Percentiles rank a stretch among this genome's conserved stretches.
Conservation (phyloP, 1,284 basidiomycete species). For the Cerioporus squamosus region DNA sequence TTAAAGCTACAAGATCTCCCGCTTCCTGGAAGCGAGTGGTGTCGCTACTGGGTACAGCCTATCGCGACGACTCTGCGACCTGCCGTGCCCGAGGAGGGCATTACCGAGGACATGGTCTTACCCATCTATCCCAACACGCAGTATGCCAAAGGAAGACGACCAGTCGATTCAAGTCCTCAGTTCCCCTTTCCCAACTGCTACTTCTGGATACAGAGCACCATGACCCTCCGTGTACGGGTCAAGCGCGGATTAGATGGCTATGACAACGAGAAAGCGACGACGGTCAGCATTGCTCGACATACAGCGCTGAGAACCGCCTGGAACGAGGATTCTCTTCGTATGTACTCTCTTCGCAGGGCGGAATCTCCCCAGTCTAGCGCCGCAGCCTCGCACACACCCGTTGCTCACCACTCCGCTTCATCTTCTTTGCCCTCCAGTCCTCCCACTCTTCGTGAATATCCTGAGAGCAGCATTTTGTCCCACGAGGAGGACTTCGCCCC, state of each 20-base stretch:
- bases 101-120: conserved; percentile 6
- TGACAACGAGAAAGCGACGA: neutral
- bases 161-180: neutral
- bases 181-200: conserved; percentile 10
- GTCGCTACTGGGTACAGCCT: neutral
- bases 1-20: conserved; percentile 1
- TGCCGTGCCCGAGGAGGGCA: neutral
- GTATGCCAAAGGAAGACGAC: neutral
- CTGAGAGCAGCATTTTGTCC: too few species aligned
- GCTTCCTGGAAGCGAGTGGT: neutral
- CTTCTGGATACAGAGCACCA: neutral
- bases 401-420: too few species aligned
- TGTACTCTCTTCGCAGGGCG: too few species aligned
- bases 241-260: neutral
- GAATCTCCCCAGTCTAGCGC: too few species aligned
- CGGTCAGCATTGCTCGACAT: too few species aligned
- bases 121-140: conserved; percentile 7
- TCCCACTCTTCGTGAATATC: too few species aligned
- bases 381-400: too few species aligned
- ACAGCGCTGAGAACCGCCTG: too few species aligned
- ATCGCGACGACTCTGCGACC: conserved; percentile 1
- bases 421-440: too few species aligned
- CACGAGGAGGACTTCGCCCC: too few species aligned
- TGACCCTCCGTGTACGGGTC: neutral
- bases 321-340: too few species aligned